phyloP scores from a whole-genome alignment of 768 basidiomycete genomes.

The Mrakia hoshinonis region DNA sequence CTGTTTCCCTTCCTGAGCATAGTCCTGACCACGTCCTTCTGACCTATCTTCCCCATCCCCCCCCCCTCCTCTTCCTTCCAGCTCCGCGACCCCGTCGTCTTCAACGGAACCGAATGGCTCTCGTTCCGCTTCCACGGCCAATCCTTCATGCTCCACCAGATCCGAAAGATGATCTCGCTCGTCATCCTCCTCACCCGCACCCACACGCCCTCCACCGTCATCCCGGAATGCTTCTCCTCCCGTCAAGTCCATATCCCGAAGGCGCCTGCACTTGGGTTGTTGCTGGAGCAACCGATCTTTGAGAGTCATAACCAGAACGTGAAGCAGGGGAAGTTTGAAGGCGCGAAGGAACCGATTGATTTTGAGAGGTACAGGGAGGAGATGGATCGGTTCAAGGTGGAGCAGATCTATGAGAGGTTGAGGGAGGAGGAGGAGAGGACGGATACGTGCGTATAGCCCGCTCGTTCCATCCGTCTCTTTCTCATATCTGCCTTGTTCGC shows the following conservation, averaged over 20 bases:
- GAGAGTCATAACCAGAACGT: conserved; percentile 43
- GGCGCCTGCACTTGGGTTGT: conserved; percentile 86
- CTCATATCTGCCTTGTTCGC: too few species aligned
- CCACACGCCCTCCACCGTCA: conserved; percentile 60
- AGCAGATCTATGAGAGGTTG: conserved; percentile 78
- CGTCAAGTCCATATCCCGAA: conserved; percentile 77
- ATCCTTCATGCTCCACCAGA: conserved; percentile 95
- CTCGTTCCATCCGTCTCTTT: background rate
- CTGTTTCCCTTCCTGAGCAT: too few species aligned
- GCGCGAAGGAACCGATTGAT: conserved; percentile 51
- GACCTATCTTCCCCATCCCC: background rate
- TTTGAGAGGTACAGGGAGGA: conserved; percentile 58
- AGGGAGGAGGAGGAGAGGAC: conserved; percentile 68
- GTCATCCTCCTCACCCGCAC: conserved; percentile 73
- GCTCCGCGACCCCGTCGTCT: conserved; percentile 77
- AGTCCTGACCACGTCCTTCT: too few species aligned
- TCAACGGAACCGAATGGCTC: conserved; percentile 90
- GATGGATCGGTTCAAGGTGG: conserved; percentile 75
- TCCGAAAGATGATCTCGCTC: conserved; percentile 87
- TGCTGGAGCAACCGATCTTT: conserved; percentile 60
- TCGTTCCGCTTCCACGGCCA: conserved; percentile 85
- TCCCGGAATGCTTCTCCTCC: conserved; percentile 62
- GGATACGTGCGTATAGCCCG: conserved; percentile 55
- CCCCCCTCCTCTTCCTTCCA: conserved; percentile 35
- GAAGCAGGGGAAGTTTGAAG: conserved; percentile 29